Base-by-base conservation (phyloP, 1,139 yeast genomes). In the Saccharomyces hybrid region DNA sequence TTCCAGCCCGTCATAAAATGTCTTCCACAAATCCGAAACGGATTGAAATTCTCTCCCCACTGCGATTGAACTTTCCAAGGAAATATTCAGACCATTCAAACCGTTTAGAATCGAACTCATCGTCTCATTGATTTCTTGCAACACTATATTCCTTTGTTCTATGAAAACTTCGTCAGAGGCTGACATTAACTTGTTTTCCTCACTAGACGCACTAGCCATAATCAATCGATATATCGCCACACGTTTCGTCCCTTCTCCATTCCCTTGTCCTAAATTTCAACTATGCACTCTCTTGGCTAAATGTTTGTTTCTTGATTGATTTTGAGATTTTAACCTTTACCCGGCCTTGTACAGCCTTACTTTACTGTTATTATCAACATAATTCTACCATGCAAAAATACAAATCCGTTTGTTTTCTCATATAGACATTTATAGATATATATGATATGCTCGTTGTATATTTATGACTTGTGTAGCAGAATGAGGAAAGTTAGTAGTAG, bases 41-140 rank as follows among this genome's bases (percentile, higher is more conserved):
- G 74, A 71, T 52, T 79, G 81, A 56, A 80, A 80, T 58, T 79
- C 83, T 58, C 76, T 76, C 2, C 84, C 83, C 5, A 80, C 81
- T 1, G 80, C 79, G 16, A 78, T 72, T 2, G 78, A 74, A 28
- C 76, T 78, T 56, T 79, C 81, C 48, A 80, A 63, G 0, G 82
- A 76, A 48, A 81, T 71, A 60, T 80, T 80, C 51, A 80, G 65
- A 46, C 78, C 73, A 61, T 77, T 78, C 50, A 80, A 64, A 57
- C 77, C 78, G 60, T 76, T 73, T 52, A 80, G 64, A 5, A 80
- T 79, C 2, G 77, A 71, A 55, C 79, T 82, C 79, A 80, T 75
- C 27, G 79, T 65, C 44, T 59, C 62, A 48, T 64, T 64, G 42
- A 68, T 66, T 47, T 68, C 71, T 53, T 66, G 69, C 8, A 68